Base-by-base conservation (phyloP, 2,329 filamentous ascomycete genomes). In the Colletotrichum navitas region DNA sequence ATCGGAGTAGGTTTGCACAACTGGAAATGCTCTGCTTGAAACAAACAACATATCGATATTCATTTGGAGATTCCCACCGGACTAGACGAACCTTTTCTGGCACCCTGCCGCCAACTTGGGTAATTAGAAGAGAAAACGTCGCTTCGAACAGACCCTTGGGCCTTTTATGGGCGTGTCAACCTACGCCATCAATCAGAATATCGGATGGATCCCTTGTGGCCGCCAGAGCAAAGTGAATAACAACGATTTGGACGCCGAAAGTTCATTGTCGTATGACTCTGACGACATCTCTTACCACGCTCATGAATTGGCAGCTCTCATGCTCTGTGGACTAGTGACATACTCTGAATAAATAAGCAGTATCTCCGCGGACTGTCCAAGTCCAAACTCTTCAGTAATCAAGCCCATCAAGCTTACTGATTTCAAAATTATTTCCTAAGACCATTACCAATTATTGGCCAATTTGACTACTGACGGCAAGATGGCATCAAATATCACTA, bases 21-120 rank as follows among this genome's bases (percentile, higher is more conserved):
- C 26, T 18, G 5, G 7, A 18, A 24, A 18, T 43, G 24, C 29
- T 26, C 12, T 21, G 5, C 26, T 29, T 14, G 2, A 8, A 45
- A 54, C 34, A 26, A 36, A 36, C 45, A n/a, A 32, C 7, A 45
- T 7, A 32, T 24, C 29, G 18, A 41, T 29, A 24, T 12, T 18
- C 2, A 21, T 36, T 34, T 63, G 63, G 68, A 71, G 26, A 26
- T 67, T 62, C 49, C 68, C 56, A 62, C 29, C 68, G 68, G 63
- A 66, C 68, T 51, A 51, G 5, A n/a, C 14, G 5, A 24, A 49
- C 55, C 54, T 43, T 34, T 45, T 51, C 26, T 24, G 24, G 18
- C 26, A 32, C 36, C 29, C 16, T 24, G 5, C 3, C 16, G 2
- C 49, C 55, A 24, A 6, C 49, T 67, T 26, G 10, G 34, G 68